A percentile compares a stretch with the other conserved stretches of the same genome.
These are phyloP conservation scores for Clitopilus hobsonii DNA, from an alignment of 768 basidiomycete species.

Conservation along the genomic window DNA sequence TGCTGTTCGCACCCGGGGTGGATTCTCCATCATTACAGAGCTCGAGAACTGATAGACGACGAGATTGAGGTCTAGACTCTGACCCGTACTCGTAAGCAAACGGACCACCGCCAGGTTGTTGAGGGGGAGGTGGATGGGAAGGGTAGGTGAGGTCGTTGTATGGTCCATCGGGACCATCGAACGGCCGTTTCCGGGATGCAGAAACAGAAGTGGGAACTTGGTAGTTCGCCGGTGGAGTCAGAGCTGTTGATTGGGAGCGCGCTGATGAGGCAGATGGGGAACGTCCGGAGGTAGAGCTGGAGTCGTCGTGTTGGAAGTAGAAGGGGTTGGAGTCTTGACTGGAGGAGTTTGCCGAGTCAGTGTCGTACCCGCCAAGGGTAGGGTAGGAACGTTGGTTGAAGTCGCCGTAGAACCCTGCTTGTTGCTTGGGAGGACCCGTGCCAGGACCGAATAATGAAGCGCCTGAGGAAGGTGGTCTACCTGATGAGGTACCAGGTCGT, in stretches of 20 bases:
- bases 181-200: conserved; percentile 61
- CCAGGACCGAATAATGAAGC: conserved; percentile 45
- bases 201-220: conserved; percentile 20
- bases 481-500: conserved; percentile 1
- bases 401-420: conserved; percentile 35
- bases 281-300: conserved; percentile 23
- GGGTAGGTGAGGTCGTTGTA: conserved; percentile 1
- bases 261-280: conserved; percentile 17
- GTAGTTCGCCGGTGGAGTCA: neutral
- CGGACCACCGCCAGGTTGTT: neutral
- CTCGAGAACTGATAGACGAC: conserved; percentile 81
- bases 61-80: conserved; percentile 75
- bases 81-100: conserved; percentile 60
- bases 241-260: neutral
- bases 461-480: conserved; percentile 7
- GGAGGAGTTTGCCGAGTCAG: conserved; percentile 25
- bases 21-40: conserved; percentile 70
- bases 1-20: neutral
- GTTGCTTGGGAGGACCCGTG: conserved; percentile 39
- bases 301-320: conserved; percentile 67
- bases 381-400: conserved; percentile 21
- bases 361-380: conserved; percentile 18
- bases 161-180: conserved; percentile 51
- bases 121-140: neutral
- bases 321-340: conserved; percentile 59